A percentile compares a stretch with the other conserved stretches of the same genome.
Evolutionary conservation across 768 basidiomycete genomes (phyloP).

Genomic region (Psilocybe sp.): DNA sequence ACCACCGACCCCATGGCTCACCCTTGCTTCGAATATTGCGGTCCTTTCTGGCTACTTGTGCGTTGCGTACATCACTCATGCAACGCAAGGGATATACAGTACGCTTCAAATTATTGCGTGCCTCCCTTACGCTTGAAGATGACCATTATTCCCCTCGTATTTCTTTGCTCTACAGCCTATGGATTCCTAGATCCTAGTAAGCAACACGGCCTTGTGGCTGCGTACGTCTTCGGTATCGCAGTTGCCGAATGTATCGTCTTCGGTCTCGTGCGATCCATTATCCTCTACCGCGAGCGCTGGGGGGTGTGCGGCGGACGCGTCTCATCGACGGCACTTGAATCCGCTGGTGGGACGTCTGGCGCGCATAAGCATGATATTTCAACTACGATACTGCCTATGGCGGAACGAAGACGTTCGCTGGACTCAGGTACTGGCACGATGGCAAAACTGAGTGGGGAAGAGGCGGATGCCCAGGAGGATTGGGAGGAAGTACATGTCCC

Average conservation of each 20-base stretch:
- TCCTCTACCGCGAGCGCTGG: slow-evolving; percentile 32
- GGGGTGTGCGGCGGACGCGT: slow-evolving; percentile 15
- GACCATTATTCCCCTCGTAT: no score
- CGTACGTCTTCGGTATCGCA: slow-evolving; percentile 61
- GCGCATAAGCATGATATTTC: no score
- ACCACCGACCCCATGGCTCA: slow-evolving; percentile 50
- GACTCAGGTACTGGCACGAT: no score
- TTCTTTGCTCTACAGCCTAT: slow-evolving; percentile 46
- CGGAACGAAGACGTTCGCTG: no score
- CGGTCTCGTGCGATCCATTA: slow-evolving; percentile 38
- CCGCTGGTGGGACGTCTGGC: no score
- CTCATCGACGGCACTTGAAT: not conserved
- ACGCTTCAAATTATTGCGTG: slow-evolving; percentile 18
- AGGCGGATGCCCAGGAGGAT: slow-evolving; percentile 29
- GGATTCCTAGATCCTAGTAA: slow-evolving; percentile 56
- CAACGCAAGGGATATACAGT: slow-evolving; percentile 66
- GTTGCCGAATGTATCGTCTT: slow-evolving; percentile 53
- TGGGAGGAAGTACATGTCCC: slow-evolving; percentile 37
- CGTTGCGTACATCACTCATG: slow-evolving; percentile 65
- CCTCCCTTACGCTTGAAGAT: not conserved
- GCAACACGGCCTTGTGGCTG: slow-evolving; percentile 45
- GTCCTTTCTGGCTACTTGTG: slow-evolving; percentile 57
- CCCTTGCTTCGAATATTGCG: slow-evolving; percentile 43
- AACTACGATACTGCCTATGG: no score
- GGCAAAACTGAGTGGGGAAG: not conserved